Conservation (phyloP, 345 rosid species). For the Salix caprea region DNA sequence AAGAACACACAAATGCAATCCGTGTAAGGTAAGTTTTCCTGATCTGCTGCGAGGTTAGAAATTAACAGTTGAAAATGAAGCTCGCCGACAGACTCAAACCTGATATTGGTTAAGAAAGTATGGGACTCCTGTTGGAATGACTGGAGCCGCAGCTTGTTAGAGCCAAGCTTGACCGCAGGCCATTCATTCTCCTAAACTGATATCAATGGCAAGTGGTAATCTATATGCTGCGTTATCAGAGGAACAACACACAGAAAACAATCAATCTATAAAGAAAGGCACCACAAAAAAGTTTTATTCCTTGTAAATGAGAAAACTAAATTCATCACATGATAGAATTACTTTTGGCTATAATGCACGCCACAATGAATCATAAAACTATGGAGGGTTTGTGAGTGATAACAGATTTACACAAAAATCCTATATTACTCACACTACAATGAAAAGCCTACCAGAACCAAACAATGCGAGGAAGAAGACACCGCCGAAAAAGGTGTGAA, state of each 20-base stretch:
- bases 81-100: neutral
- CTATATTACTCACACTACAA: conserved; percentile 39
- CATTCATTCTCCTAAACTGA: neutral
- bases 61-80: neutral
- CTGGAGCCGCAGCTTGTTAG: neutral
- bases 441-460: conserved; percentile 25
- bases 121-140: neutral
- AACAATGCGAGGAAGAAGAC: conserved; percentile 19
- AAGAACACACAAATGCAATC: neutral
- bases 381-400: conserved; percentile 19
- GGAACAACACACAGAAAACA: neutral
- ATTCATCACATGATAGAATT: conserved; percentile 40
- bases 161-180: neutral
- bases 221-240: conserved; percentile 1
- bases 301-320: conserved; percentile 41
- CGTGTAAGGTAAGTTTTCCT: neutral
- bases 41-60: neutral
- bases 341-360: conserved; percentile 35
- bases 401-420: conserved; percentile 32
- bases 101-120: neutral
- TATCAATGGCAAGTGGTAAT: neutral
- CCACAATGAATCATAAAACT: conserved; percentile 52
- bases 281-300: conserved; percentile 37
- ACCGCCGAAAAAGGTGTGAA: conserved; percentile 38
- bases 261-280: neutral